A percentile compares a stretch with the other conserved stretches of the same genome.
These are phyloP conservation scores for Crucihimalaya himalaica DNA, from an alignment of 345 rosid species.

Conservation along the genomic window DNA sequence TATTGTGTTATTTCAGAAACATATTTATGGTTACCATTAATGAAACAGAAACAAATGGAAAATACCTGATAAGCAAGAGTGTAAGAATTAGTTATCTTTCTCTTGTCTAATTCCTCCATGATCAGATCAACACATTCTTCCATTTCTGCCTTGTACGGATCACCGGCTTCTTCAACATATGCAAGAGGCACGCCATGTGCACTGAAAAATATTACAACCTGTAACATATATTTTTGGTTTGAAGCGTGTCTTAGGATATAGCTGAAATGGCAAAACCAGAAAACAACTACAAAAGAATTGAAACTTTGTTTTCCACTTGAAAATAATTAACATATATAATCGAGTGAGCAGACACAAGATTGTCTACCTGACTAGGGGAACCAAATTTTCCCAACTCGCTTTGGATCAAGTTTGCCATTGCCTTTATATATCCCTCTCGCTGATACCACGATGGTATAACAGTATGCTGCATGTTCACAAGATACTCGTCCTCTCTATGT, in stretches of 20 bases:
- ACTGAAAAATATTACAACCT: constrained; percentile 98
- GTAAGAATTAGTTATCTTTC: constrained; percentile 67
- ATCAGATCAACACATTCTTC: constrained; percentile 97
- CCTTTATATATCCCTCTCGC: constrained; percentile 92
- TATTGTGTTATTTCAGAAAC: too few species aligned
- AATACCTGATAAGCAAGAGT: constrained; percentile 97
- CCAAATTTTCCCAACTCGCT: constrained; percentile 71
- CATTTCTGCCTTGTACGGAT: constrained; percentile 99
- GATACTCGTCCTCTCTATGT: constrained; percentile 90
- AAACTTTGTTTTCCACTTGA: neutral
- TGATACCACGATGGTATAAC: constrained; percentile 99
- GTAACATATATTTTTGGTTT: constrained; percentile 40
- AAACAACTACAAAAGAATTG: constrained; percentile 1
- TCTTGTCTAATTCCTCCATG: constrained; percentile 91
- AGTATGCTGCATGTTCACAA: constrained; percentile 97
- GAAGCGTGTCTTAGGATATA: constrained; percentile 35
- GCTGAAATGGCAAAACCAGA: constrained; percentile 9
- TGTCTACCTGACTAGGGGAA: constrained; percentile 64
- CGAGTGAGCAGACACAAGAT: constrained; percentile 7
- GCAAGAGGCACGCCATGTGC: constrained; percentile 99
- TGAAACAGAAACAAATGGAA: neutral
- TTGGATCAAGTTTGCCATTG: constrained; percentile 83
- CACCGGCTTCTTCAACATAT: constrained; percentile 98
- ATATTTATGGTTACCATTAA: neutral
- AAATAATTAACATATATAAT: neutral